phyloP scores from a whole-genome alignment of 306 rosid species.

The Neltuma alba region DNA sequence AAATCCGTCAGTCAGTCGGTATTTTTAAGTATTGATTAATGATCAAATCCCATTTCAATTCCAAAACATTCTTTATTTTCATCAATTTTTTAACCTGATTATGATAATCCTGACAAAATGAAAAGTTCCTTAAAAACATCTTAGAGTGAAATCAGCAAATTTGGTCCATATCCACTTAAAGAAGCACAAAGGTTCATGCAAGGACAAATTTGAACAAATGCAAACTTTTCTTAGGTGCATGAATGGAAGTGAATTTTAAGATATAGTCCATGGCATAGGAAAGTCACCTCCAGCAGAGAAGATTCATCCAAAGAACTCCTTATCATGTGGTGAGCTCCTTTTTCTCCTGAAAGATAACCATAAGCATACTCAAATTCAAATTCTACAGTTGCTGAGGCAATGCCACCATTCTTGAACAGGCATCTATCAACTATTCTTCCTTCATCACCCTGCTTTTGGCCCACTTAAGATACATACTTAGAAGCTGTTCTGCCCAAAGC shows the following conservation, averaged over 20 bases:
- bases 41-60: neutral
- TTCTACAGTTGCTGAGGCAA: constrained; percentile 66
- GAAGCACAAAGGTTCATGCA: neutral
- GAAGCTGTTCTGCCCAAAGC: constrained; percentile 77
- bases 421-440: constrained; percentile 73
- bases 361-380: constrained; percentile 79
- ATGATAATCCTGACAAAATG: no score
- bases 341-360: constrained; percentile 85
- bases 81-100: no score
- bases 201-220: no score
- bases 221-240: no score
- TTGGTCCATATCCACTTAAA: neutral
- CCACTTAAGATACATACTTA: constrained; percentile 78
- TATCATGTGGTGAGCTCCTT: constrained; percentile 68
- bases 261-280: no score
- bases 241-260: no score
- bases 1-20: neutral
- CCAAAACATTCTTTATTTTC: neutral
- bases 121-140: no score
- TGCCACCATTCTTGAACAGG: constrained; percentile 55
- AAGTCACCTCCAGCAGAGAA: constrained; percentile 53
- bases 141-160: neutral
- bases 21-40: neutral
- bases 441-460: constrained; percentile 68
- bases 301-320: constrained; percentile 52